Percentiles rank a stretch among this genome's conserved stretches.
Conservation (phyloP, 371 early-diverging fungal species). For the Mortierella sp. region DNA sequence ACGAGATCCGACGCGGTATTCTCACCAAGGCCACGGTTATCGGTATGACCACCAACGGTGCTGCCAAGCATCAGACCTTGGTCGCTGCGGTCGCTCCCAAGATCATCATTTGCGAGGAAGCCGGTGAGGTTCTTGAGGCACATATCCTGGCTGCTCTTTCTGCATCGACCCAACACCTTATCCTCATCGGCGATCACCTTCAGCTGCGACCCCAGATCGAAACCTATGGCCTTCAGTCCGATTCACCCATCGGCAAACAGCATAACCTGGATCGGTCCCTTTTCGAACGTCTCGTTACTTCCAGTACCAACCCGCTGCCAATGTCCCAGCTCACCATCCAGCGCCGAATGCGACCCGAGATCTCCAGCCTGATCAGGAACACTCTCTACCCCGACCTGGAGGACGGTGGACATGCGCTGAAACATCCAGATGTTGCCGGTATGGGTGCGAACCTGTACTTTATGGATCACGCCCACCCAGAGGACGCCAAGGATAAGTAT, state of each 20-base stretch:
- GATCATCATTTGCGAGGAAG: conserved; percentile 81
- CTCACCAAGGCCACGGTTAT: conserved; percentile 55
- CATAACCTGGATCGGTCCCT: conserved; percentile 72
- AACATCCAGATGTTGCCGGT: conserved; percentile 62
- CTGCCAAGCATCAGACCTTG: conserved; percentile 66
- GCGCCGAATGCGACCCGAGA: conserved; percentile 82
- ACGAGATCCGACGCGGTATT: conserved; percentile 53
- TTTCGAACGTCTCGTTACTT: conserved; percentile 77
- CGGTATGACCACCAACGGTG: conserved; percentile 69
- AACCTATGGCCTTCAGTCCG: conserved; percentile 53
- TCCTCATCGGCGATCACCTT: conserved; percentile 81
- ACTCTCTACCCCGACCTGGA: conserved; percentile 50
- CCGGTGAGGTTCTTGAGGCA: conserved; percentile 83
- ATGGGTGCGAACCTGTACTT: conserved; percentile 62
- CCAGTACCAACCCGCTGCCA: conserved; percentile 58
- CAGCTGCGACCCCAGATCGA: conserved; percentile 72
- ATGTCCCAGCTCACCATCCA: conserved; percentile 71
- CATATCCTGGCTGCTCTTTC: conserved; percentile 74
- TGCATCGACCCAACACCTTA: conserved; percentile 71
- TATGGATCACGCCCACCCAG: conserved; percentile 58
- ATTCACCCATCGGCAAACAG: conserved; percentile 45
- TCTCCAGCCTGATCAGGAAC: conserved; percentile 69
- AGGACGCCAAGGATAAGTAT: conserved; percentile 55
- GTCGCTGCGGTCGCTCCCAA: conserved; percentile 65
- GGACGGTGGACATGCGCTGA: conserved; percentile 50